These are phyloP conservation scores for Epipyxis sp. DNA, from an alignment of 108 stramenopile genomes.

Conservation along the genomic window DNA sequence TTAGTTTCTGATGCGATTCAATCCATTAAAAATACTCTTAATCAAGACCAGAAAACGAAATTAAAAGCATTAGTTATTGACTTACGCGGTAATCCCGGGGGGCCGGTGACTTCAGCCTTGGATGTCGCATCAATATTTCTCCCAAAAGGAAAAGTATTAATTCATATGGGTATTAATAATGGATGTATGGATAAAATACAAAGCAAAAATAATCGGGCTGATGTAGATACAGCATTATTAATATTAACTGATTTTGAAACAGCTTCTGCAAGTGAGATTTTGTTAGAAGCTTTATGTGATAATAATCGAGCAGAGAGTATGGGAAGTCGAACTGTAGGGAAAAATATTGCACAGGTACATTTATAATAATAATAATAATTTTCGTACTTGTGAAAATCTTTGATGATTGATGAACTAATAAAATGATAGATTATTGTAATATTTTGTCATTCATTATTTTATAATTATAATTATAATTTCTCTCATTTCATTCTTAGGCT, in stretches of 20 bases:
- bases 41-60: too few species aligned
- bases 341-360: neutral
- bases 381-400: too few species aligned
- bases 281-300: neutral
- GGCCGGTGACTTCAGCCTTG: neutral
- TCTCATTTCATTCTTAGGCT: too few species aligned
- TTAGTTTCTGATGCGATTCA: too few species aligned
- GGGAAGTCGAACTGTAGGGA: neutral
- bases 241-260: neutral
- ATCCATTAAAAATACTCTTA: too few species aligned
- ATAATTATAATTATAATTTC: too few species aligned
- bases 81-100: neutral
- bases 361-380: too few species aligned
- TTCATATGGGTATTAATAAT: neutral
- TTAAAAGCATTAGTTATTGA: neutral
- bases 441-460: too few species aligned
- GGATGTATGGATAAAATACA: neutral
- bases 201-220: neutral
- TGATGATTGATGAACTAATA: too few species aligned
- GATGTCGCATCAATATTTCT: neutral
- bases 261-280: neutral
- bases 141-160: neutral
- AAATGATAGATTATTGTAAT: too few species aligned
- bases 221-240: neutral
- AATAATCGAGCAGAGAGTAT: neutral